Conservation (phyloP, 495 filamentous ascomycete genomes). For the Tuber melanosporum region DNA sequence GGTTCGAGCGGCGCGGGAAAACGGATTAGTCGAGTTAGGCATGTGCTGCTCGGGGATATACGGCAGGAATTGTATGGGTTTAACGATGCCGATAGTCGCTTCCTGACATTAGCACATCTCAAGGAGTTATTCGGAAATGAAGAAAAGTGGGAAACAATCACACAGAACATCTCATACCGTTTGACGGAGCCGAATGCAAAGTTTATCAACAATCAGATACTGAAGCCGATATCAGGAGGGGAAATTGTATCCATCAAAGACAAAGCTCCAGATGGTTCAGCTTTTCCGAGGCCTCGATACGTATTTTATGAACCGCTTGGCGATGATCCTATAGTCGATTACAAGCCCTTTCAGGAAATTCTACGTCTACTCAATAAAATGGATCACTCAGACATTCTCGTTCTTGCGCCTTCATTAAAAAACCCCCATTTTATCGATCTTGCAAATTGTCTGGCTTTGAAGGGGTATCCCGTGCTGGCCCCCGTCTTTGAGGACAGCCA, state of each 20-base stretch:
- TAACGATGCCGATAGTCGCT: slow-evolving; percentile 16
- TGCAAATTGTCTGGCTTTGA: slow-evolving; percentile 4
- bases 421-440: neutral
- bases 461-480: slow-evolving; percentile 4
- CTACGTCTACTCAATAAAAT: neutral
- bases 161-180: neutral
- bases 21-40: neutral
- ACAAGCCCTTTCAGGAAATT: neutral
- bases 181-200: slow-evolving; percentile 5
- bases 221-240: neutral
- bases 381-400: slow-evolving; percentile 8
- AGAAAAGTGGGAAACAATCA: neutral
- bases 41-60: slow-evolving; percentile 16
- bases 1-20: neutral
- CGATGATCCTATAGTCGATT: neutral
- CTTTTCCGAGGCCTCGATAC: slow-evolving; percentile 13
- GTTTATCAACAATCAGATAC: slow-evolving; percentile 16
- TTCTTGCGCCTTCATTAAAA: slow-evolving; percentile 14
- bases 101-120: slow-evolving; percentile 10
- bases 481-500: neutral
- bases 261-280: neutral
- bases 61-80: slow-evolving; percentile 21
- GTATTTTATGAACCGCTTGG: neutral
- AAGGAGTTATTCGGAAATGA: slow-evolving; percentile 11
- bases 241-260: neutral